These are phyloP conservation scores for Capsicum baccatum DNA, from an alignment of 257 asterid genomes.

Conservation along the genomic window DNA sequence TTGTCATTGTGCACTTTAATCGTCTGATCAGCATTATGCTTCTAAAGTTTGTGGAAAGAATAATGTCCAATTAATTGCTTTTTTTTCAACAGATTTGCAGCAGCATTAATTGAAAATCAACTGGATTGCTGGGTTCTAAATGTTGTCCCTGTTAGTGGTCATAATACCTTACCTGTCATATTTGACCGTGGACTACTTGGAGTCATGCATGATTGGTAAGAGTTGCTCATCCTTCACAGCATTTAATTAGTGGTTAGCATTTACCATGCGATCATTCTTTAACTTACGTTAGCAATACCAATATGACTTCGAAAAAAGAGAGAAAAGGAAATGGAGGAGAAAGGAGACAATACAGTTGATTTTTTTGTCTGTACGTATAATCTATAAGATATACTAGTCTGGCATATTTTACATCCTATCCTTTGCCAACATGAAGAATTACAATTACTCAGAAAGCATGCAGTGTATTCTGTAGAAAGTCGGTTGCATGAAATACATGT, in stretches of 20 bases:
- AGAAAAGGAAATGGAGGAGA: neutral
- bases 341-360: neutral
- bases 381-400: neutral
- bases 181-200: slow-evolving; percentile 96
- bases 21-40: neutral
- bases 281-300: neutral
- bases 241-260: neutral
- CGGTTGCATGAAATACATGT: neutral
- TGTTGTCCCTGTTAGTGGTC: slow-evolving; percentile 92
- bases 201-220: slow-evolving; percentile 95
- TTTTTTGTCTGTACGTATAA: neutral
- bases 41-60: slow-evolving; percentile 9
- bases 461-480: slow-evolving; percentile 16
- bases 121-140: slow-evolving; percentile 92
- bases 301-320: neutral
- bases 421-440: neutral
- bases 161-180: slow-evolving; percentile 89
- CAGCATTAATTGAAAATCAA: slow-evolving; percentile 73
- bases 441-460: neutral
- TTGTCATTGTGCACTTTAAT: slow-evolving; percentile 18
- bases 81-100: slow-evolving; percentile 74
- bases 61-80: slow-evolving; percentile 25
- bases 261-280: neutral
- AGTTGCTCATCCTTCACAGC: slow-evolving; percentile 20
- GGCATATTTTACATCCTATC: neutral